phyloP scores from a whole-genome alignment of 805 yeast species.

The Spathaspora arborariae region DNA sequence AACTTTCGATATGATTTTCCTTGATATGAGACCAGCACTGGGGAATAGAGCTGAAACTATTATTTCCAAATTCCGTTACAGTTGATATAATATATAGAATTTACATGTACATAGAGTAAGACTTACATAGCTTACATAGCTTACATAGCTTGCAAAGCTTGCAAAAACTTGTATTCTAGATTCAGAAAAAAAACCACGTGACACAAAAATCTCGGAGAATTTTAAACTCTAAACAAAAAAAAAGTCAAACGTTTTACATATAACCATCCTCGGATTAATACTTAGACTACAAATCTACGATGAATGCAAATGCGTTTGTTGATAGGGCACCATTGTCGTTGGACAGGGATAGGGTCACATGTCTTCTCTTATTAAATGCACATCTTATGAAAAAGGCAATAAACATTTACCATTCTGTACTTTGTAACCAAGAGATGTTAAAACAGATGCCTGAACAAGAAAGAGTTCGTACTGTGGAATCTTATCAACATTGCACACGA shows the following conservation, averaged over 20 bases:
- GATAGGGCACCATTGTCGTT: constrained; percentile 9
- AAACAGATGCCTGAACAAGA: constrained; percentile 28
- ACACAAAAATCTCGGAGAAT: too few species aligned
- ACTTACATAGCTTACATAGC: too few species aligned
- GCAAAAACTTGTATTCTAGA: not conserved
- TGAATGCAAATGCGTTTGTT: constrained; percentile 2
- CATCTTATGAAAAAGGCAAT: constrained; percentile 40
- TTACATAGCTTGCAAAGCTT: not conserved
- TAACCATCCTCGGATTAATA: too few species aligned
- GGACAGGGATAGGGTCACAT: constrained; percentile 41
- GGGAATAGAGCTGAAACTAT: constrained; percentile 37
- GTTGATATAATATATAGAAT: not conserved
- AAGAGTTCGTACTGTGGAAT: constrained; percentile 28
- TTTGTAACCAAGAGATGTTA: constrained; percentile 32
- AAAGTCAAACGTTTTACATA: too few species aligned
- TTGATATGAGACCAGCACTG: constrained; percentile 67
- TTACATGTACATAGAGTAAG: not conserved
- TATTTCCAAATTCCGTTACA: constrained; percentile 2
- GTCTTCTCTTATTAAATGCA: constrained; percentile 38
- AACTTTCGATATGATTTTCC: constrained; percentile 71
- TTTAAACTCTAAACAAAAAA: too few species aligned
- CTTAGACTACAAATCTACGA: not conserved
- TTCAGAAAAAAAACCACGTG: too few species aligned
- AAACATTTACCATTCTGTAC: constrained; percentile 28
- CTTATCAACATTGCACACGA: constrained; percentile 37